phyloP scores from a whole-genome alignment of 345 rosid genomes.

The Gossypium turneri region DNA sequence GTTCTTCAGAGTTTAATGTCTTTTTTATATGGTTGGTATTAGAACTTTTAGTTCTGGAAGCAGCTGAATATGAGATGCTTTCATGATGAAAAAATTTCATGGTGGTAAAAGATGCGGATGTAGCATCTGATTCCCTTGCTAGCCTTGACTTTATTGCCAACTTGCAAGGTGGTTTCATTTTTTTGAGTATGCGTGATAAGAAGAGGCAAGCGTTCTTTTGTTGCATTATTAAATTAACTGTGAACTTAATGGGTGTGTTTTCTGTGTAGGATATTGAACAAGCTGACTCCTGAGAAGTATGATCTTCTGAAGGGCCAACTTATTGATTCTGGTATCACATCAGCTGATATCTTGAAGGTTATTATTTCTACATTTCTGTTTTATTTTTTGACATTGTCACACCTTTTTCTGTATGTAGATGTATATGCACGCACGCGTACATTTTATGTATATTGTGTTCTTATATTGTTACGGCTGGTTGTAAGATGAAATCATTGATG shows the following conservation, averaged over 20 bases:
- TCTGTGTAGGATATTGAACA: slow-evolving; percentile 75
- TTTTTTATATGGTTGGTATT: background rate
- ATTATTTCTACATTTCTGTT: slow-evolving; percentile 1
- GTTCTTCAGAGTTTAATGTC: background rate
- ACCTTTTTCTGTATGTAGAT: background rate
- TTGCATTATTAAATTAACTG: background rate
- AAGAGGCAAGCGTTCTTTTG: background rate
- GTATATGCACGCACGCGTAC: background rate
- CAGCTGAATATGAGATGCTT: background rate
- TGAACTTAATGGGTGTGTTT: background rate
- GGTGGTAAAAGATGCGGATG: background rate
- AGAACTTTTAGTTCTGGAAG: background rate
- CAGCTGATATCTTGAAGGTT: slow-evolving; percentile 83
- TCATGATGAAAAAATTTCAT: background rate
- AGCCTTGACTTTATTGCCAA: background rate
- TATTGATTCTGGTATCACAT: slow-evolving; percentile 87
- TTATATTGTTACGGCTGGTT: background rate
- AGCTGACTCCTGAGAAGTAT: slow-evolving; percentile 91
- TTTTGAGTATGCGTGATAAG: background rate
- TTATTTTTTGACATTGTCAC: background rate
- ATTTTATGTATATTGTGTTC: background rate
- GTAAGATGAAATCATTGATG: background rate
- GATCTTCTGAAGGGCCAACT: slow-evolving; percentile 92
- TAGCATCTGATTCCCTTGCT: background rate
- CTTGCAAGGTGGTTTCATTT: background rate